A percentile compares a stretch with the other conserved stretches of the same genome.
Evolutionary conservation across 768 basidiomycete genomes (phyloP).

Genomic region (Panellus pusillus): DNA sequence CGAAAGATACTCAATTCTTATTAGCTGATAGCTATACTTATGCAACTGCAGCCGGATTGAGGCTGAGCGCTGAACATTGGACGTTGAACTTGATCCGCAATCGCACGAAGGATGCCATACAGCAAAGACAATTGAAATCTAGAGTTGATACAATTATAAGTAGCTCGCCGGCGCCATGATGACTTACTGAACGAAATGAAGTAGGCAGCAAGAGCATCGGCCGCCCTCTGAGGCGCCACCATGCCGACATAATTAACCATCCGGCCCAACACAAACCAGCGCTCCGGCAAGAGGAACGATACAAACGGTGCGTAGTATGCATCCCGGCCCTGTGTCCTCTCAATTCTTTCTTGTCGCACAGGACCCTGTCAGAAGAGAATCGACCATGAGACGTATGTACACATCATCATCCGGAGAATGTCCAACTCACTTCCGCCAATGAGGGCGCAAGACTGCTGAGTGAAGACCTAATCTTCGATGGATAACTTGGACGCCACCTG

Average conservation of each 20-base stretch:
- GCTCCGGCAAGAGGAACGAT: constrained; percentile 44
- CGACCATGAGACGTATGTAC: neutral
- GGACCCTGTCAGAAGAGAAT: constrained; percentile 41
- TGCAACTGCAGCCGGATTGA: no score
- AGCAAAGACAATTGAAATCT: no score
- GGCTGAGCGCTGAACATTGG: no score
- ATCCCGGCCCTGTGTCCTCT: constrained; percentile 44
- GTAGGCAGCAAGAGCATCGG: constrained; percentile 42
- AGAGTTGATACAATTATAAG: no score
- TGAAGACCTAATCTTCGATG: constrained; percentile 65
- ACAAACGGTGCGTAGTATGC: constrained; percentile 54
- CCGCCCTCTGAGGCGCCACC: constrained; percentile 50
- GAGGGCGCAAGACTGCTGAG: constrained; percentile 46
- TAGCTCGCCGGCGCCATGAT: no score
- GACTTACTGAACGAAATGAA: constrained; percentile 41
- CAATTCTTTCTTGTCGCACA: constrained; percentile 56
- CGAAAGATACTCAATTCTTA: no score
- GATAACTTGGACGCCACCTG: constrained; percentile 68
- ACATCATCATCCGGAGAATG: no score
- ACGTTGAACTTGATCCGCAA: no score
- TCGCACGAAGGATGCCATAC: no score
- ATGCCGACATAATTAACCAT: constrained; percentile 67
- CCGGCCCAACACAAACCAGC: constrained; percentile 58
- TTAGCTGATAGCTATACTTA: no score
- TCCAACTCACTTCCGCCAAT: constrained; percentile 37